Evolutionary conservation across 495 filamentous ascomycete genomes (phyloP).

Genomic region (Pseudoneurospora amorphoporcata): DNA sequence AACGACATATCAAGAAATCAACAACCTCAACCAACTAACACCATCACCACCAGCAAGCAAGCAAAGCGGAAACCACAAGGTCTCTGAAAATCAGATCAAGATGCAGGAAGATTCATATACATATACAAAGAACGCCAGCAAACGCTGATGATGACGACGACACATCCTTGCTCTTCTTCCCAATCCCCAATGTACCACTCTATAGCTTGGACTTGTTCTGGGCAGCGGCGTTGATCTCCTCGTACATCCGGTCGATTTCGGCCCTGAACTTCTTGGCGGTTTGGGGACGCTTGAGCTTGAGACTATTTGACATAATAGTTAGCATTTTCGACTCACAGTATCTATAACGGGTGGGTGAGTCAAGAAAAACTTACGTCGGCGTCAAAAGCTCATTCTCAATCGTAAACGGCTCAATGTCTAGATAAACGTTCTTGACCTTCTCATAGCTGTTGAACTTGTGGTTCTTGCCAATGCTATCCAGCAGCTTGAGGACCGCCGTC

Average conservation of each 20-base stretch:
- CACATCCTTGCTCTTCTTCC: not conserved
- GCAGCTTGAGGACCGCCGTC: slow-evolving; percentile 63
- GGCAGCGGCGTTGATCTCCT: slow-evolving; percentile 40
- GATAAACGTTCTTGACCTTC: slow-evolving; percentile 59
- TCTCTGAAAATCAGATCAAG: not conserved
- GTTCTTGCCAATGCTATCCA: slow-evolving; percentile 71
- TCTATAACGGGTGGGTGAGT: too few relatives aligned
- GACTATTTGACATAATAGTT: slow-evolving; percentile 32
- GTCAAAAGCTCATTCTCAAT: slow-evolving; percentile 93
- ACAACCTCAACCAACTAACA: not conserved
- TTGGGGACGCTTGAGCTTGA: slow-evolving; percentile 92
- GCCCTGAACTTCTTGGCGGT: slow-evolving; percentile 65
- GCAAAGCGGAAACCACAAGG: not conserved
- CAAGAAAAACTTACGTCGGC: slow-evolving; percentile 67
- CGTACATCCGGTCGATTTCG: slow-evolving; percentile 73
- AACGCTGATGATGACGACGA: not conserved
- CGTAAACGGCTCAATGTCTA: slow-evolving; percentile 83
- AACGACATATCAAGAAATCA: not conserved
- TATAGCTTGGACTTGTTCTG: slow-evolving; percentile 32
- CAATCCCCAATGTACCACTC: slow-evolving; percentile 7
- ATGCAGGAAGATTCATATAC: not conserved
- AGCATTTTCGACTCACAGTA: not conserved
- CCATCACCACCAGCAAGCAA: not conserved
- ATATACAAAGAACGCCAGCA: not conserved
- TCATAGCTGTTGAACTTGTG: slow-evolving; percentile 88